These are phyloP conservation scores for Juglanconis sp. DNA, from an alignment of 2,329 filamentous ascomycete genomes.

Conservation along the genomic window DNA sequence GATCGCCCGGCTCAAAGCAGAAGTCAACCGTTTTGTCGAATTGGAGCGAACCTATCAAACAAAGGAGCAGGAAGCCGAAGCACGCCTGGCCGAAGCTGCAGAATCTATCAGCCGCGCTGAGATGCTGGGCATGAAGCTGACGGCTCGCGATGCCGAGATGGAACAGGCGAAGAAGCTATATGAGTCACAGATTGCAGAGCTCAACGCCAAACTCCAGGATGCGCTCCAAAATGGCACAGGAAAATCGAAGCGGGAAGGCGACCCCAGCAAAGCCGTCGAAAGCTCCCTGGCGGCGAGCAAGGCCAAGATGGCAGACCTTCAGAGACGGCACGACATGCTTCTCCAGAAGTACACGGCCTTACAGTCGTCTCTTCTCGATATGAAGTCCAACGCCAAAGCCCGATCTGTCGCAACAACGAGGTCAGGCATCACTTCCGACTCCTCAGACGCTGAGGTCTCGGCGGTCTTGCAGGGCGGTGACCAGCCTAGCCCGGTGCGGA, in stretches of 20 bases:
- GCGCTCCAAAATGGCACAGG: slow-evolving; percentile 24
- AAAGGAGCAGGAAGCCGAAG: slow-evolving; percentile 57
- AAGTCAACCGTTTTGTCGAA: slow-evolving; percentile 58
- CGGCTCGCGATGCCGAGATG: slow-evolving; percentile 46
- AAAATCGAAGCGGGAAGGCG: slow-evolving; percentile 19
- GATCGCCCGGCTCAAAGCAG: slow-evolving; percentile 54
- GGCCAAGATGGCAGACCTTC: slow-evolving; percentile 51
- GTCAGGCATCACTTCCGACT: slow-evolving; percentile 21
- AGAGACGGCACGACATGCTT: slow-evolving; percentile 48
- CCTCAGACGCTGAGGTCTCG: slow-evolving; percentile 33
- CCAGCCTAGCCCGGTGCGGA: slow-evolving; percentile 33
- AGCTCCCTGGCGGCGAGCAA: slow-evolving; percentile 48
- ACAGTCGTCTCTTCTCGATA: slow-evolving; percentile 48
- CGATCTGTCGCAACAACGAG: slow-evolving; percentile 10
- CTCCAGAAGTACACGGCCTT: slow-evolving; percentile 50
- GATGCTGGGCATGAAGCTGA: slow-evolving; percentile 56
- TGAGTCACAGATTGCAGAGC: slow-evolving; percentile 43
- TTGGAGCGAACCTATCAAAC: slow-evolving; percentile 62
- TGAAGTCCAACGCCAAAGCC: slow-evolving; percentile 34
- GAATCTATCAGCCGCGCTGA: slow-evolving; percentile 58
- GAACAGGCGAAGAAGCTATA: slow-evolving; percentile 41
- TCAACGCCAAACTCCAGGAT: slow-evolving; percentile 44
- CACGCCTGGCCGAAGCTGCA: slow-evolving; percentile 54
- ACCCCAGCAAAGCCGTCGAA: slow-evolving; percentile 39
- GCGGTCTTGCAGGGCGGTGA: slow-evolving; percentile 30